phyloP scores from a whole-genome alignment of 257 asterid species.

The Solanum corneliomulleri region DNA sequence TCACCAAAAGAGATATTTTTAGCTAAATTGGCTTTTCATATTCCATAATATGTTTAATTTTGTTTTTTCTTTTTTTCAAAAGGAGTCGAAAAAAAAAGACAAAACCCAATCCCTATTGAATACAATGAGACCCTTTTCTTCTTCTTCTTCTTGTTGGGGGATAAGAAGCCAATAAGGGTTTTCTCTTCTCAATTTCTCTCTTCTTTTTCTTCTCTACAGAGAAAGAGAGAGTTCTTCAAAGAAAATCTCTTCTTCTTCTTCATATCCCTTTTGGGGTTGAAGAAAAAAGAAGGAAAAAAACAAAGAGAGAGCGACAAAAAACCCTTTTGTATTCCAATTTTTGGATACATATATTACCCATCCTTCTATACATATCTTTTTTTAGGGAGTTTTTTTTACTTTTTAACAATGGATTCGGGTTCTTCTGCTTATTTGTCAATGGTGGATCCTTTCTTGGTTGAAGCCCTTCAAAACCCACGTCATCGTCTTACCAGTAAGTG shows the following conservation, averaged over 20 bases:
- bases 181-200: neutral
- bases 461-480: slow-evolving; percentile 98
- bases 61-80: neutral
- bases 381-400: neutral
- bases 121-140: neutral
- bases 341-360: neutral
- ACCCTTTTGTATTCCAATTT: neutral
- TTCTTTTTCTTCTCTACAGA: neutral
- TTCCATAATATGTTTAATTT: neutral
- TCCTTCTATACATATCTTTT: neutral
- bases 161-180: slow-evolving; percentile 4
- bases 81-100: neutral
- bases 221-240: neutral
- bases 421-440: slow-evolving; percentile 30
- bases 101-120: neutral
- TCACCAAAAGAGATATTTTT: neutral
- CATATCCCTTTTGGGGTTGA: slow-evolving; percentile 7
- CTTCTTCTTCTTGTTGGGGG: neutral
- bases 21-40: neutral
- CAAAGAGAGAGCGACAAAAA: neutral
- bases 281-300: neutral
- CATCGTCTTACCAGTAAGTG: slow-evolving; percentile 85
- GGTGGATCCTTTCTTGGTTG: slow-evolving; percentile 92
- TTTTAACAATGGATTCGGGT: slow-evolving; percentile 27
- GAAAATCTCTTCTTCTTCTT: neutral